A percentile compares a stretch with the other conserved stretches of the same genome.
phyloP scores from a whole-genome alignment of 23 red algal species.

The Gracilaria caudata region DNA sequence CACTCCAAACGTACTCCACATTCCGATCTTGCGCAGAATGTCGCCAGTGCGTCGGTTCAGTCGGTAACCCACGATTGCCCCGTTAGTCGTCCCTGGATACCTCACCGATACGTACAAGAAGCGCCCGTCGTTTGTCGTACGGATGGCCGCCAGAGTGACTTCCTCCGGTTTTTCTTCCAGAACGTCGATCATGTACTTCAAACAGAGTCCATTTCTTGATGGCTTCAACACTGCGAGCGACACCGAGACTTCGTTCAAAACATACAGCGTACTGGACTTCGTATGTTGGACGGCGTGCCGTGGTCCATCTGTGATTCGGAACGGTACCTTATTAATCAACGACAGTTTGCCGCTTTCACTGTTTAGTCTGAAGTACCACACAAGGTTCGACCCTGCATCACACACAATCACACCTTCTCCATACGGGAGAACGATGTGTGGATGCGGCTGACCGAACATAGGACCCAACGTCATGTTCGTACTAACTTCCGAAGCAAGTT shows the following conservation, averaged over 20 bases:
- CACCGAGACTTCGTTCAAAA: constrained; percentile 45
- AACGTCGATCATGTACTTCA: constrained; percentile 14
- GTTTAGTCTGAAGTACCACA: constrained; percentile 48
- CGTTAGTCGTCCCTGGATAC: constrained; percentile 14
- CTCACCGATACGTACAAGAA: constrained; percentile 53
- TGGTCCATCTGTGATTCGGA: constrained; percentile 38
- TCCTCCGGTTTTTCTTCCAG: constrained; percentile 15
- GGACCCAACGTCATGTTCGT: constrained; percentile 28
- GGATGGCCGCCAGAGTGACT: constrained; percentile 45
- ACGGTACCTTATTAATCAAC: neutral
- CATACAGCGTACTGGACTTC: constrained; percentile 15
- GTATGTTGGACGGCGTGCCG: constrained; percentile 44
- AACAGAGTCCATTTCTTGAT: neutral
- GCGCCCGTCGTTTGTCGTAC: constrained; percentile 21
- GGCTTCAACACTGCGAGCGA: constrained; percentile 15
- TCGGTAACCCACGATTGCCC: constrained; percentile 34
- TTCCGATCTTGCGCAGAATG: constrained; percentile 28
- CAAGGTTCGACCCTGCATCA: constrained; percentile 38
- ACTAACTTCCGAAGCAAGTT: constrained; percentile 16
- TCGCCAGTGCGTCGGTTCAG: neutral
- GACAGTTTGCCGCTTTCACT: neutral
- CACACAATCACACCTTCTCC: constrained; percentile 33
- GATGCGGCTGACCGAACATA: constrained; percentile 23
- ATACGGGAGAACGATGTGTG: constrained; percentile 53
- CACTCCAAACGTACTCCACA: constrained; percentile 30